Evolutionary conservation across 345 rosid genomes (phyloP).

Genomic region (Camelina hispida): DNA sequence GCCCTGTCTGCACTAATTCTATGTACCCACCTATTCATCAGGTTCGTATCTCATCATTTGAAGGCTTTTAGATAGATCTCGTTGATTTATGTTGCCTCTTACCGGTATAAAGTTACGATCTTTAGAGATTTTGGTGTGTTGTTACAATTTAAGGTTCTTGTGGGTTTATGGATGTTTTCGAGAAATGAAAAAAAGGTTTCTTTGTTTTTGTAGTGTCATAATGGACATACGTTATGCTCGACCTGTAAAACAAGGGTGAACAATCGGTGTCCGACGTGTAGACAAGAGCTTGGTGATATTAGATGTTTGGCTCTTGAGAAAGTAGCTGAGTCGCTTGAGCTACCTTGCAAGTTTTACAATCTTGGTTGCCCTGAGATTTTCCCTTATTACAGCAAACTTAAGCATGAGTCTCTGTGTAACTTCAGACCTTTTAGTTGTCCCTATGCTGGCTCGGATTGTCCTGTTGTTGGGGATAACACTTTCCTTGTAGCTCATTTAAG

Average conservation of each 20-base stretch:
- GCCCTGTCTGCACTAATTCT: conserved; percentile 92
- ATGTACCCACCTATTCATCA: conserved; percentile 97
- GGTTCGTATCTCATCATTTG: conserved; percentile 45
- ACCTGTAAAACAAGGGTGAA: neutral
- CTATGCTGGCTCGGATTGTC: neutral
- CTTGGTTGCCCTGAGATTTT: conserved; percentile 69
- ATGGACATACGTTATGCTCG: conserved; percentile 5
- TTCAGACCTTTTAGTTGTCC: conserved; percentile 8
- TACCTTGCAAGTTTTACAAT: conserved; percentile 63
- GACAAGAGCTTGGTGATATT: conserved; percentile 69
- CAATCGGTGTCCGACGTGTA: conserved; percentile 6
- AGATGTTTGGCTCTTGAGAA: conserved; percentile 73
- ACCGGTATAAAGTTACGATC: neutral
- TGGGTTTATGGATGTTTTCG: neutral
- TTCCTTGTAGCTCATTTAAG: conserved; percentile 5
- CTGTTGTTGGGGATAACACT: neutral
- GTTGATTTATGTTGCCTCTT: neutral
- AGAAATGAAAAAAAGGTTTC: neutral
- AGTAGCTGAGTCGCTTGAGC: conserved; percentile 70
- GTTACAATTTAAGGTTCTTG: neutral
- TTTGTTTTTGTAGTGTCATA: neutral
- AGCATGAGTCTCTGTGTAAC: conserved; percentile 46
- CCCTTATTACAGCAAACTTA: conserved; percentile 68
- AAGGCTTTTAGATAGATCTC: neutral
- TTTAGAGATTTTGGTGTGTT: neutral